Evolutionary conservation across 2,329 filamentous ascomycete species (phyloP), one percentile per base, ranked within the genome.

Genomic region (Fusarium sp.): DNA sequence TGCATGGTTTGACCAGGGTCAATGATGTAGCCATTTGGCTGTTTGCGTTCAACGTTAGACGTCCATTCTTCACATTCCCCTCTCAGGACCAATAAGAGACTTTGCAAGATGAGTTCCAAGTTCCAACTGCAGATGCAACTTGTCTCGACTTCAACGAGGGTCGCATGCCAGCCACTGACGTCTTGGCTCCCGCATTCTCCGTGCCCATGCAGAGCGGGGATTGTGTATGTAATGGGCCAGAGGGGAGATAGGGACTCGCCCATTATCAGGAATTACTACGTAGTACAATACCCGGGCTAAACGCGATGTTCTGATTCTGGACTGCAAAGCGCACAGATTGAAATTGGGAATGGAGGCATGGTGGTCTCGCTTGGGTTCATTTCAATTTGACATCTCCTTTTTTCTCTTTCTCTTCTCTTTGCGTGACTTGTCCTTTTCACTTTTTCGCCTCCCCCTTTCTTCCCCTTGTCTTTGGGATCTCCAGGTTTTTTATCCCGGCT

Each of bases 151-250:
- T 7, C 22, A 44, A 44, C 40, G 20, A 45, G 35, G 47, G 27
- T 62, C 44, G 46, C 44, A 63, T 40, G 43, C 53, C 65, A 68
- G 65, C 65, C 65, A 54, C 65, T 68, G 65, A 68, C 65, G 65
- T 68, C 61, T 60, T 33, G 30, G 27, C 48, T 48, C 54, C 54
- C 53, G 33, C 47, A 56, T 44, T 56, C 53, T 27, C 17, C 41
- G 20, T 55, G 15, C 50, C 50, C 17, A 13, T 15, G 25, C 13
- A 15, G 48, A 44, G 56, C 27, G 37, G 62, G 53, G 57, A 51
- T 61, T 61, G n/a, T 30, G 37, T 33, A 57, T 39, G 35, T 17
- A 41, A 35, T 41, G 35, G 27, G 27, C 10, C 7, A 53, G 17
- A 19, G 44, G 14, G 14, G 15, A 7, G 7, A 33, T 7, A 32